phyloP scores from a whole-genome alignment of 768 basidiomycete species.

The Suillus cothurnatus region DNA sequence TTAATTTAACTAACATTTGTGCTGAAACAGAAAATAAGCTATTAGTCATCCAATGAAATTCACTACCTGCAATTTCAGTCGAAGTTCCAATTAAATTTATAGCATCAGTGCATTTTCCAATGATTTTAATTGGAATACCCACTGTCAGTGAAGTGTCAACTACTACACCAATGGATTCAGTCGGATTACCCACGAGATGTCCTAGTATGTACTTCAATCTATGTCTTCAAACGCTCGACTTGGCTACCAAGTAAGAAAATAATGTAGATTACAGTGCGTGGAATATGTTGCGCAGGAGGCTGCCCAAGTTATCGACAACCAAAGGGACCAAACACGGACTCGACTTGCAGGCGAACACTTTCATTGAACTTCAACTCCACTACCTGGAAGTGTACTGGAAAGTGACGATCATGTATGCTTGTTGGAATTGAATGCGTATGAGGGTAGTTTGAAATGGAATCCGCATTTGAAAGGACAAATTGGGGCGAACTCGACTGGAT shows the following conservation, averaged over 20 bases:
- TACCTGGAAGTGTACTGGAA: slow-evolving; percentile 35
- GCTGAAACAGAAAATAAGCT: no score
- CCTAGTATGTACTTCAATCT: slow-evolving; percentile 57
- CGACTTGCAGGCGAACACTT: slow-evolving; percentile 52
- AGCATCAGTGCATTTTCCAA: no score
- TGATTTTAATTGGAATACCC: no score
- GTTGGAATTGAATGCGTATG: neutral
- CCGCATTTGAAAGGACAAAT: neutral
- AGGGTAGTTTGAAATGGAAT: no score
- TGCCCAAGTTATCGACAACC: slow-evolving; percentile 70
- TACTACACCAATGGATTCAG: slow-evolving; percentile 28
- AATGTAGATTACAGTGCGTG: slow-evolving; percentile 54
- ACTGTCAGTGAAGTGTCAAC: slow-evolving; percentile 65
- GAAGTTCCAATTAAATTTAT: no score
- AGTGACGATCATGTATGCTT: neutral
- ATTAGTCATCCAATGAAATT: no score
- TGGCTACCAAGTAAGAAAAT: slow-evolving; percentile 59
- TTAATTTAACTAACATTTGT: no score
- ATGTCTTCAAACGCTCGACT: slow-evolving; percentile 66
- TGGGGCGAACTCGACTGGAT: neutral
- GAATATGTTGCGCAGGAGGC: slow-evolving; percentile 63
- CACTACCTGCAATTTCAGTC: no score
- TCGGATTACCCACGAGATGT: neutral
- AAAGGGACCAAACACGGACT: slow-evolving; percentile 66
- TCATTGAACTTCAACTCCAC: slow-evolving; percentile 61